Conservation (phyloP, 345 rosid genomes). For the Aquilaria sinensis region DNA sequence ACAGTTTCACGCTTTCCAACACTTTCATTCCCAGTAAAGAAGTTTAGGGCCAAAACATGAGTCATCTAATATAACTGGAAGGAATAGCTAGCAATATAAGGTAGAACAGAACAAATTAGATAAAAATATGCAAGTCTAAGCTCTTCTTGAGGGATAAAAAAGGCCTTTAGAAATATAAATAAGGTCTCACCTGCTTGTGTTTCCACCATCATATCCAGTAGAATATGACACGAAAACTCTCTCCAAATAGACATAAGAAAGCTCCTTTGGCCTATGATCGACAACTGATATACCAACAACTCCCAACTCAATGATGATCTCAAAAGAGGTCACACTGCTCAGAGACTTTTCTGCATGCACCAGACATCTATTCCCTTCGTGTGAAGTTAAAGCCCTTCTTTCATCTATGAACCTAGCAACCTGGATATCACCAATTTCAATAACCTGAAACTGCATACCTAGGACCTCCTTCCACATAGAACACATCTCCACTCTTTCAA, state of each 20-base stretch:
- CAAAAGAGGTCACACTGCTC: constrained; percentile 43
- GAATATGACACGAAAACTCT: constrained; percentile 79
- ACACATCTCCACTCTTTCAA: constrained; percentile 50
- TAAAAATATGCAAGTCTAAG: too few relatives aligned
- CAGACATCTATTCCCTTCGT: constrained; percentile 34
- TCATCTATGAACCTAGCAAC: constrained; percentile 62
- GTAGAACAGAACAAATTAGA: too few relatives aligned
- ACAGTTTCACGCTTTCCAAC: too few relatives aligned
- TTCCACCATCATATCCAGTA: constrained; percentile 87
- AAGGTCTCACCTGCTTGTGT: constrained; percentile 72
- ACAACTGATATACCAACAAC: constrained; percentile 81
- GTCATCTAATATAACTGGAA: too few relatives aligned
- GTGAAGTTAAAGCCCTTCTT: constrained; percentile 21
- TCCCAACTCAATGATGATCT: constrained; percentile 84
- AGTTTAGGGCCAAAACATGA: too few relatives aligned
- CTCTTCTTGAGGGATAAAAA: background rate
- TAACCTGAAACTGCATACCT: constrained; percentile 55
- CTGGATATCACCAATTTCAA: constrained; percentile 63
- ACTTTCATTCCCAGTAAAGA: too few relatives aligned
- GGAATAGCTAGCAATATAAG: too few relatives aligned
- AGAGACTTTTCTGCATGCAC: constrained; percentile 35
- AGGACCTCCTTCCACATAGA: constrained; percentile 36
- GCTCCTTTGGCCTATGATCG: constrained; percentile 86
- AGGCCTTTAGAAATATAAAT: background rate
- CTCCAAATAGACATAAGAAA: constrained; percentile 69